These are phyloP conservation scores for Canavalia gladiata DNA, from an alignment of 306 rosid species.

Conservation along the genomic window DNA sequence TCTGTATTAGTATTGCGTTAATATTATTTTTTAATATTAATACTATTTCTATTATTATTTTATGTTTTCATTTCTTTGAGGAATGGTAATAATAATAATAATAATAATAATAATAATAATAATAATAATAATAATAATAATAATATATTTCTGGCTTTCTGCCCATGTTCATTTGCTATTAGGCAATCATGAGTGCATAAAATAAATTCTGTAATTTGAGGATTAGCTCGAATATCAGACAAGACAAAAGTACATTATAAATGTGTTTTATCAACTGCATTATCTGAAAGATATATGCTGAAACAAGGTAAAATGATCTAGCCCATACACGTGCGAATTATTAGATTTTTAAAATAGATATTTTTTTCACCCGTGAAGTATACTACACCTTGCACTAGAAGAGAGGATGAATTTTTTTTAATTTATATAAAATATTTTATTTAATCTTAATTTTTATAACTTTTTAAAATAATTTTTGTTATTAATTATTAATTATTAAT, in stretches of 20 bases:
- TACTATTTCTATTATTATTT: not conserved
- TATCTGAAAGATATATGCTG: not conserved
- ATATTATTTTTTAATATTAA: too few relatives aligned
- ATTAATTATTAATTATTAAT: too few relatives aligned
- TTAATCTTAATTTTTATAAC: too few relatives aligned
- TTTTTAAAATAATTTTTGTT: too few relatives aligned
- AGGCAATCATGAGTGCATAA: not conserved
- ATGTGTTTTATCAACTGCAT: not conserved
- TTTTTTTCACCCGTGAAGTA: too few relatives aligned
- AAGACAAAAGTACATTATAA: not conserved
- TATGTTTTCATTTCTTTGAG: too few relatives aligned
- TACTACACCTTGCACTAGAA: too few relatives aligned
- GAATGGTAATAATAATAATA: too few relatives aligned
- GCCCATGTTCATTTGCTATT: not conserved
- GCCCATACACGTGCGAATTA: not conserved
- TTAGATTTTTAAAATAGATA: not conserved
- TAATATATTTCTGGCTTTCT: not conserved
- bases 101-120: not conserved
- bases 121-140: not conserved
- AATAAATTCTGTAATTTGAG: not conserved
- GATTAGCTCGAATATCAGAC: constrained; percentile 7
- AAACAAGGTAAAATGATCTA: not conserved
- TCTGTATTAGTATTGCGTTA: too few relatives aligned
- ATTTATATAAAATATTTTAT: too few relatives aligned
- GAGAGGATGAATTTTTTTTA: too few relatives aligned